Percentiles rank a stretch among this genome's conserved stretches.
Conservation (phyloP, 2,329 filamentous ascomycete species). For the Geosmithia putterillii region DNA sequence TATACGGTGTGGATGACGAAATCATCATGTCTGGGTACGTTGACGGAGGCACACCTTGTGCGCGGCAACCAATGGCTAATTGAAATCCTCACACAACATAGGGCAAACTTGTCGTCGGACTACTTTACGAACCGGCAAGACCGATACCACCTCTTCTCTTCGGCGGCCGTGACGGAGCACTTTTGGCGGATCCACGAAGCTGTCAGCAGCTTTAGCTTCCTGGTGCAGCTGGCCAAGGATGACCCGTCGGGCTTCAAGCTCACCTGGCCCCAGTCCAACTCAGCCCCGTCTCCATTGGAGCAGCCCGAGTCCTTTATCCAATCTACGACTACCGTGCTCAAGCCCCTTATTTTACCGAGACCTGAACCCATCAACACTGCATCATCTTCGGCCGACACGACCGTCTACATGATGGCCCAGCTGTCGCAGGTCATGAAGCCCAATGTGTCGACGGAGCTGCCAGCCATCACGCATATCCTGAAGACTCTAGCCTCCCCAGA, state of each 20-base stretch:
- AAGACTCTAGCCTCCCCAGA: slow-evolving; percentile 49
- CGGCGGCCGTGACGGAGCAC: slow-evolving; percentile 67
- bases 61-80: neutral
- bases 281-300: slow-evolving; percentile 61
- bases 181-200: slow-evolving; percentile 67
- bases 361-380: neutral
- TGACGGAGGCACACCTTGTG: neutral
- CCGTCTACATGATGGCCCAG: slow-evolving; percentile 77
- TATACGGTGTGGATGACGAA: slow-evolving; percentile 92
- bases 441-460: slow-evolving; percentile 79
- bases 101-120: slow-evolving; percentile 78
- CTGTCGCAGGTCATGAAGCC: slow-evolving; percentile 73
- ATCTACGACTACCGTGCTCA: slow-evolving; percentile 54
- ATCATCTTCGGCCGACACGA: slow-evolving; percentile 40
- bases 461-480: slow-evolving; percentile 65
- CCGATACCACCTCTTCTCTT: slow-evolving; percentile 83
- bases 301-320: slow-evolving; percentile 57
- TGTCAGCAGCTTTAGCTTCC: slow-evolving; percentile 71
- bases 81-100: no score
- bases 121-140: slow-evolving; percentile 97
- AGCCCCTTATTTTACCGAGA: slow-evolving; percentile 46
- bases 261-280: slow-evolving; percentile 65
- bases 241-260: slow-evolving; percentile 45
- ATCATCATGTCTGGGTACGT: slow-evolving; percentile 80
- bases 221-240: slow-evolving; percentile 49